phyloP scores from a whole-genome alignment of 164 flowering plant species.

The Warburgia ugandensis region DNA sequence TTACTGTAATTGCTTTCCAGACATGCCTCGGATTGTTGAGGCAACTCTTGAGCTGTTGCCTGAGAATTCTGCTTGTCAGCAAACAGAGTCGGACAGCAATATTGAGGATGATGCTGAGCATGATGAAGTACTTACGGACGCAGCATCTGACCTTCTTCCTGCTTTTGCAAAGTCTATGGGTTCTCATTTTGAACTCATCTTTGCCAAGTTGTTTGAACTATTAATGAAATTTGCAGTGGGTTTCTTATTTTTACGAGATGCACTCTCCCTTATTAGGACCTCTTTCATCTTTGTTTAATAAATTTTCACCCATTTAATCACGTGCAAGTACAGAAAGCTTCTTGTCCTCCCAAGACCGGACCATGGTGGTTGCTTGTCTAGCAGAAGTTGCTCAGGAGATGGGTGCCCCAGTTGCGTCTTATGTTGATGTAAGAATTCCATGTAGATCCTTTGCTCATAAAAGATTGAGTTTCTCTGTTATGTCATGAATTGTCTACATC shows the following conservation, averaged over 20 bases:
- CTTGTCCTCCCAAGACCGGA: conserved; percentile 87
- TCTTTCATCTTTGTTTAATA: background rate
- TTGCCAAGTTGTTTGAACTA: conserved; percentile 70
- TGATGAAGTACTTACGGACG: conserved; percentile 98
- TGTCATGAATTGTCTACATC: background rate
- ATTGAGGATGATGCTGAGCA: conserved; percentile 70
- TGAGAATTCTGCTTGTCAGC: conserved; percentile 87
- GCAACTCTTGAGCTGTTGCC: conserved; percentile 63
- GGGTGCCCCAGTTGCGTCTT: conserved; percentile 87
- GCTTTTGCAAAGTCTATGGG: conserved; percentile 97
- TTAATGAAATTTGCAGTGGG: conserved; percentile 92
- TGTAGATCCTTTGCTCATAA: background rate
- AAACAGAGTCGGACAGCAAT: conserved; percentile 68
- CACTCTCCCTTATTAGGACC: background rate
- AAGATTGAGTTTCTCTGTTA: background rate
- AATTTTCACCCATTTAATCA: conserved; percentile 4
- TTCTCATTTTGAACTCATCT: conserved; percentile 73
- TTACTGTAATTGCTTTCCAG: conserved; percentile 27
- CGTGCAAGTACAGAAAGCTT: conserved; percentile 54
- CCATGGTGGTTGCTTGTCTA: conserved; percentile 97
- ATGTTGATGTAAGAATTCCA: conserved; percentile 58
- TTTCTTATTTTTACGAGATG: conserved; percentile 7
- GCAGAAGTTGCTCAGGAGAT: conserved; percentile 97
- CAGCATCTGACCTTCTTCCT: conserved; percentile 93
- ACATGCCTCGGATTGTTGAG: conserved; percentile 71